Conservation (phyloP, 768 basidiomycete genomes). For the Lactarius vividus region DNA sequence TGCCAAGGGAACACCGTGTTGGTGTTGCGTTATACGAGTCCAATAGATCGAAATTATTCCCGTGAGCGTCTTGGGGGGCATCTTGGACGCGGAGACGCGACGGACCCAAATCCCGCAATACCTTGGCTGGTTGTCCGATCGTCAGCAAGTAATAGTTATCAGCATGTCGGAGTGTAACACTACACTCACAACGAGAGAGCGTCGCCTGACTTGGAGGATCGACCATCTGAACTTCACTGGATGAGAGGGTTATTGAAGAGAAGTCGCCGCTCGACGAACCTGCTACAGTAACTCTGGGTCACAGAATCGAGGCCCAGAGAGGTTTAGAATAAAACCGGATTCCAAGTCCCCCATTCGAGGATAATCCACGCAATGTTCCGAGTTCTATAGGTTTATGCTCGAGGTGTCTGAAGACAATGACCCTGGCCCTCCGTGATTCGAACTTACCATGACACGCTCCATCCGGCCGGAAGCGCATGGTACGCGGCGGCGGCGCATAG, state of each 20-base stretch:
- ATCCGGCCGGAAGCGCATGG: not conserved
- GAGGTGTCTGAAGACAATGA: no score
- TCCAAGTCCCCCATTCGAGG: not conserved
- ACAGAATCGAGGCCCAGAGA: not conserved
- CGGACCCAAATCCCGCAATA: not conserved
- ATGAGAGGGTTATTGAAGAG: not conserved
- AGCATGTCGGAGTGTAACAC: not conserved
- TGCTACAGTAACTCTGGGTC: not conserved
- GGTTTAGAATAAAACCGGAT: slow-evolving; percentile 8
- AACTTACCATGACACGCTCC: not conserved
- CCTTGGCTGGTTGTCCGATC: not conserved
- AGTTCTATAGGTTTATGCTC: not conserved
- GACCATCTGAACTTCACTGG: not conserved
- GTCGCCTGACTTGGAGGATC: not conserved
- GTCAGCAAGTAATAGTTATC: not conserved
- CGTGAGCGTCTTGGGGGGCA: not conserved
- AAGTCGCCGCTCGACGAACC: not conserved
- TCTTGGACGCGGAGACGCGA: slow-evolving; percentile 2
- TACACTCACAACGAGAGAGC: not conserved
- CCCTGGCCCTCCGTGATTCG: no score
- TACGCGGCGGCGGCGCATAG: not conserved
- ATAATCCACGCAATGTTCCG: not conserved
- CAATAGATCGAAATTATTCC: not conserved
- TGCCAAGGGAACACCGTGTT: not conserved
- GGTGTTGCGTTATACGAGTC: not conserved